These are phyloP conservation scores for Cystoisospora suis DNA, from an alignment of 169 alveolate genomes.

Conservation along the genomic window DNA sequence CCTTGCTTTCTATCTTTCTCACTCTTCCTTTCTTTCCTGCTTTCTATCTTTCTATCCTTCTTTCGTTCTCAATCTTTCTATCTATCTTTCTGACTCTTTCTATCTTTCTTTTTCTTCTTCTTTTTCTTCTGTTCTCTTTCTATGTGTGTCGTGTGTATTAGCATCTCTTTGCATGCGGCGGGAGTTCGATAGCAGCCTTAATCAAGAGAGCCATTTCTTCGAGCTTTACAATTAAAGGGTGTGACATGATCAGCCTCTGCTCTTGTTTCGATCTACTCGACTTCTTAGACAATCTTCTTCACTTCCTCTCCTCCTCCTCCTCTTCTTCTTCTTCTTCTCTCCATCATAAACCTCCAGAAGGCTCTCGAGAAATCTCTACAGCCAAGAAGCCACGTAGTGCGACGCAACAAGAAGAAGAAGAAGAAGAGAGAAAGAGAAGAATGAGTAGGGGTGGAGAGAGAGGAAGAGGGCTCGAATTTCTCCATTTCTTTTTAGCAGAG, in stretches of 20 bases:
- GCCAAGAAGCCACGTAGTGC: neutral
- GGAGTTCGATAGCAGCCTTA: conserved; percentile 60
- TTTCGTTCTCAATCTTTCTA: too few relatives aligned
- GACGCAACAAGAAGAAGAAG: neutral
- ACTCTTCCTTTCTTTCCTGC: too few relatives aligned
- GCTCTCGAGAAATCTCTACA: neutral
- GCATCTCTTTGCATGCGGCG: conserved; percentile 72
- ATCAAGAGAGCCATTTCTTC: conserved; percentile 66
- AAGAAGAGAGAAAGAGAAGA: neutral
- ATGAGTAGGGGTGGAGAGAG: neutral
- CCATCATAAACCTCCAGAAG: neutral
- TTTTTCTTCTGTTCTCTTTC: neutral
- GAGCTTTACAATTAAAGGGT: conserved; percentile 68
- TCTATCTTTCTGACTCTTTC: too few relatives aligned
- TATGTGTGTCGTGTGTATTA: neutral
- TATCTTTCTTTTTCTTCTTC: neutral
- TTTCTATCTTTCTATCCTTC: too few relatives aligned
- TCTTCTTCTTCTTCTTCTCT: neutral
- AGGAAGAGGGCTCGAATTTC: neutral
- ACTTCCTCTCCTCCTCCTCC: conserved; percentile 5
- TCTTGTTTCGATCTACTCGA: conserved; percentile 74
- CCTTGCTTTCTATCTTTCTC: too few relatives aligned
- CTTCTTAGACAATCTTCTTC: conserved; percentile 70
- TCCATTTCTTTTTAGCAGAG: conserved; percentile 50
- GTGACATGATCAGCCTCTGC: conserved; percentile 72